Evolutionary conservation across 2,329 filamentous ascomycete genomes (phyloP).

Genomic region (Cercospora nicotianae): DNA sequence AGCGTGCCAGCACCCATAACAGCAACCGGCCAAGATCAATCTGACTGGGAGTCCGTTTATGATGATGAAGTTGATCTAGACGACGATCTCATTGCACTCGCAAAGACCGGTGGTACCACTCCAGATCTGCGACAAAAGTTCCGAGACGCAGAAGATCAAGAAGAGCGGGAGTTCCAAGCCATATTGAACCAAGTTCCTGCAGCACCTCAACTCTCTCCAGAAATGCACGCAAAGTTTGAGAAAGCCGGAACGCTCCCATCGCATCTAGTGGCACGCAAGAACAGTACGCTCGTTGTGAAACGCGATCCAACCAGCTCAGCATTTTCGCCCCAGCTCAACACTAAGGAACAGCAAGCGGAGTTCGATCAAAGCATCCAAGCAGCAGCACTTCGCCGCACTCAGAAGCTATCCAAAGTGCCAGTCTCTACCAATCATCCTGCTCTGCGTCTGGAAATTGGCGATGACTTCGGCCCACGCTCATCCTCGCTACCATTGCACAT

Average conservation of each 20-base stretch:
- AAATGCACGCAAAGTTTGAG: constrained; percentile 3
- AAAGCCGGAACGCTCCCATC: not conserved
- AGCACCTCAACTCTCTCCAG: not conserved
- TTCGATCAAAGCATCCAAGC: constrained; percentile 7
- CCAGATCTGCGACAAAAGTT: constrained; percentile 6
- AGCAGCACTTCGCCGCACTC: constrained; percentile 6
- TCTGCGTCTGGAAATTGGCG: not conserved
- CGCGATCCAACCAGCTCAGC: not conserved
- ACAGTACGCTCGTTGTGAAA: constrained; percentile 2
- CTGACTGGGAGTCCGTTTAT: constrained; percentile 8
- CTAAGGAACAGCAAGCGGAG: constrained; percentile 4
- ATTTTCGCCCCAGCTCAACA: constrained; percentile 12
- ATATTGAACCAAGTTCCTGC: not conserved
- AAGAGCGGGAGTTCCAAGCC: not conserved
- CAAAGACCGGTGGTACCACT: constrained; percentile 3
- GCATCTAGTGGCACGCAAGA: not conserved
- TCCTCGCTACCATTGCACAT: constrained; percentile 1
- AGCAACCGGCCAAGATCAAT: not conserved
- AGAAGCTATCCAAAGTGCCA: constrained; percentile 9
- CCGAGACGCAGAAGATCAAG: not conserved
- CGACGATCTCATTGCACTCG: constrained; percentile 16
- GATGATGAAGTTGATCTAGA: constrained; percentile 10
- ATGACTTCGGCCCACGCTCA: not conserved
- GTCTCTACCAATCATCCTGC: constrained; percentile 11
- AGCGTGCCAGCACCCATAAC: not conserved